Evolutionary conservation across 2,329 filamentous ascomycete genomes (phyloP), one percentile per base, ranked within the genome.

Genomic region (Talaromyces atroroseus): DNA sequence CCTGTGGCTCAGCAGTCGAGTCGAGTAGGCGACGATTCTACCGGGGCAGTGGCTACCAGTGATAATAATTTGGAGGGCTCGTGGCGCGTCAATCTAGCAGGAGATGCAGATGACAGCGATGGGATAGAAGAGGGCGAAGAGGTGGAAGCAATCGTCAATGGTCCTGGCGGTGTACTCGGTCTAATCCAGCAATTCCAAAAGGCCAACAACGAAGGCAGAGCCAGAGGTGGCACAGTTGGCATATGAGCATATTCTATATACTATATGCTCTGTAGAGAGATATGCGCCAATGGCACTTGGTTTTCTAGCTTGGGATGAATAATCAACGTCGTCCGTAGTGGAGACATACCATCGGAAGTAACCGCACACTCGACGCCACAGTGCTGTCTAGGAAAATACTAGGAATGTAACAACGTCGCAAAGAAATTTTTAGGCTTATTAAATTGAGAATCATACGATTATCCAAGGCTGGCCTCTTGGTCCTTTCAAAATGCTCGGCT

Each of bases 141-240:
- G 52, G 76, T 79, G 7, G 75, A 79, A 18, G 73, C 70, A 8
- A 68, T 76, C 29, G 70, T 70, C 26, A 74, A 73, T 0, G 78
- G 78, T 4, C 56, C 56, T 23, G 78, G 76, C 2, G 85, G 85
- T 2, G 84, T 88, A 5, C 69, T 88, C 57, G 85, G 85, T 8
- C 68, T 88, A 62, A 76, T 88, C 56, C 82, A 85, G 66, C 83
- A 88, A 64, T 87, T 87, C 64, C 82, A 85, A 60, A 84, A 82
- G 69, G 83, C 81, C 38, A 71, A 70, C 49, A 69, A 69, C 46
- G 71, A 73, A 50, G 70, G 69, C n/a, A 65, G 72, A 32, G 65
- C 66, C 48, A 67, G 70, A 11, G 66, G 66, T n/a, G 49, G 44
- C 18, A 49, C 55, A 8, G 50, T 57, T 21, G 40, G 47, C 45